Conservation (phyloP, 768 basidiomycete genomes). For the Mycena vulgaris region DNA sequence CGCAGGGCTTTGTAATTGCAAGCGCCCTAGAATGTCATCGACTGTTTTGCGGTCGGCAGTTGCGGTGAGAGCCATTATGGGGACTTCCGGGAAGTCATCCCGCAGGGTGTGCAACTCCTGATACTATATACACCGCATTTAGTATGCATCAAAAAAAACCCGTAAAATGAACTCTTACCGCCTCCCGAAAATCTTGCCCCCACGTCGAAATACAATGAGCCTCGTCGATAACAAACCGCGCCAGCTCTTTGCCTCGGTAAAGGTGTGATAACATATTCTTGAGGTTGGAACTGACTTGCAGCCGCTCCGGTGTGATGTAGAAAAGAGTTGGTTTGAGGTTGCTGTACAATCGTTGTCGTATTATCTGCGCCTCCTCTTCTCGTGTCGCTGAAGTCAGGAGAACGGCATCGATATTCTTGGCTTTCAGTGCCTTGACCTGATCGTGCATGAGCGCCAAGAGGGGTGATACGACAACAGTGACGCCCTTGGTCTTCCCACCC, state of each 20-base stretch:
- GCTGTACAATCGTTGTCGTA: conserved; percentile 60
- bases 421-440: conserved; percentile 80
- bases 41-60: conserved; percentile 88
- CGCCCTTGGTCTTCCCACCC: conserved; percentile 79
- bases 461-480: conserved; percentile 93
- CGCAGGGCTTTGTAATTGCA: conserved; percentile 72
- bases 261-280: conserved; percentile 71
- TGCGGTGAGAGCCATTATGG: conserved; percentile 97
- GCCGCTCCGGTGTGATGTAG: conserved; percentile 94
- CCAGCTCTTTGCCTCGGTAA: conserved; percentile 71
- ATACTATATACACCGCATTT: conserved; percentile 64
- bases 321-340: conserved; percentile 74
- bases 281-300: conserved; percentile 74
- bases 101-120: conserved; percentile 77
- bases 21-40: conserved; percentile 82
- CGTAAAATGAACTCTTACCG: conserved; percentile 61
- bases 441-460: conserved; percentile 91
- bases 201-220: conserved; percentile 96
- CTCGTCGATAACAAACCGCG: conserved; percentile 96
- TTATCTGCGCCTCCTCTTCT: conserved; percentile 56
- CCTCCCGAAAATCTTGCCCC: conserved; percentile 94
- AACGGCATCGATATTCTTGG: conserved; percentile 78
- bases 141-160: not conserved
- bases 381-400: conserved; percentile 74
- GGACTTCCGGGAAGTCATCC: conserved; percentile 80